Evolutionary conservation across 2,329 filamentous ascomycete species (phyloP).

Genomic region (Cordyceps cateniannulata): DNA sequence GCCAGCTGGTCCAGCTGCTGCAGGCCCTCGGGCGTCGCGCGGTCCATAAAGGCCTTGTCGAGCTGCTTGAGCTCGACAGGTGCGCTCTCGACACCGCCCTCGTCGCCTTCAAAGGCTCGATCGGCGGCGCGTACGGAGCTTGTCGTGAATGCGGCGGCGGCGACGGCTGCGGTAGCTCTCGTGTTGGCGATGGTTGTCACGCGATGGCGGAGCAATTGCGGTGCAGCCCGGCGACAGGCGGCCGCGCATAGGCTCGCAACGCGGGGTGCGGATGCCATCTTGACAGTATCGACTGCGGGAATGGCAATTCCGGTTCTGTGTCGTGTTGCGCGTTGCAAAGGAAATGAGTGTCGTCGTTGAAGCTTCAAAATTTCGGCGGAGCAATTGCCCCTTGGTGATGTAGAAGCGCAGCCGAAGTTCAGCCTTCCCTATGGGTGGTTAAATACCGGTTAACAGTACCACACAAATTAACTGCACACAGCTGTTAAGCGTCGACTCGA

Average conservation of each 20-base stretch:
- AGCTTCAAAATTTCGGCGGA: constrained; percentile 28
- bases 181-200: background rate
- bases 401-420: background rate
- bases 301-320: constrained; percentile 13
- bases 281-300: constrained; percentile 13
- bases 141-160: constrained; percentile 22
- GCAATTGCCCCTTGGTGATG: constrained; percentile 13
- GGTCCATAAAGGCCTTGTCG: constrained; percentile 24
- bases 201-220: background rate
- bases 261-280: constrained; percentile 34
- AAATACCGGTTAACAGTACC: background rate
- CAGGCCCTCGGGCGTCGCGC: constrained; percentile 25
- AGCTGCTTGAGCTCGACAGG: constrained; percentile 25
- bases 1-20: constrained; percentile 29
- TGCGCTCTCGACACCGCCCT: constrained; percentile 18
- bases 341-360: constrained; percentile 15
- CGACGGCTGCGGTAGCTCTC: constrained; percentile 8
- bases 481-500: constrained; percentile 4
- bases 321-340: constrained; percentile 17
- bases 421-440: background rate
- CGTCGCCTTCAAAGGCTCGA: constrained; percentile 16
- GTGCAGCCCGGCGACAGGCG: constrained; percentile 26
- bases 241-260: constrained; percentile 31
- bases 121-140: constrained; percentile 16
- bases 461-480: constrained; percentile 10